Conservation (phyloP, 2,329 filamentous ascomycete genomes). For the Penicillium sclerotiorum region DNA sequence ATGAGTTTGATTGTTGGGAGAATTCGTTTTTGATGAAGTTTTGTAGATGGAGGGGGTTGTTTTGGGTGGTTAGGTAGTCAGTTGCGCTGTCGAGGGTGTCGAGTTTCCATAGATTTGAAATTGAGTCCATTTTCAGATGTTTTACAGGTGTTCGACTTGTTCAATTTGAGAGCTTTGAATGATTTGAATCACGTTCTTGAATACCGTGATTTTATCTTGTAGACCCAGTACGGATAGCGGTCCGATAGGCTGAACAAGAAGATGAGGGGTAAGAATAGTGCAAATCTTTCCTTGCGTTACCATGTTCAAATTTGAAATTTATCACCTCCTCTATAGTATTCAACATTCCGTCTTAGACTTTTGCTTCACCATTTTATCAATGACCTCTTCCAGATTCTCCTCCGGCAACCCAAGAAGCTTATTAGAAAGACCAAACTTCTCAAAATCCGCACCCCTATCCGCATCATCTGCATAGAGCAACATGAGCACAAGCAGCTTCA, state of each 20-base stretch:
- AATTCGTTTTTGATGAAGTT: background rate
- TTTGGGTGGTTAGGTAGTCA: background rate
- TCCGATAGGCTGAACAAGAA: background rate
- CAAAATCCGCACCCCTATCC: conserved; percentile 6
- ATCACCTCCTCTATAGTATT: too few species aligned
- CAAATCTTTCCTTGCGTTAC: too few species aligned
- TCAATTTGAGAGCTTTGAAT: too few species aligned
- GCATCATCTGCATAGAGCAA: background rate
- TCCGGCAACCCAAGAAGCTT: conserved; percentile 6
- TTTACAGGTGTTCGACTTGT: too few species aligned
- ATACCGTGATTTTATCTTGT: background rate
- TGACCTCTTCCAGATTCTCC: conserved; percentile 8
- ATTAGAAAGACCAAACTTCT: conserved; percentile 3
- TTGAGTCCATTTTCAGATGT: background rate
- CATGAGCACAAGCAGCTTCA: conserved; percentile 4
- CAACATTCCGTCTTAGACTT: too few species aligned
- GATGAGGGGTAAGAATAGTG: too few species aligned
- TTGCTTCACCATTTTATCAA: background rate
- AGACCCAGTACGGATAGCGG: background rate
- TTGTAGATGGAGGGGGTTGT: background rate
- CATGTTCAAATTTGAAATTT: too few species aligned
- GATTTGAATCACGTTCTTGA: too few species aligned
- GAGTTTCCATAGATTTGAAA: background rate
- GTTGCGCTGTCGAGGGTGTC: background rate
- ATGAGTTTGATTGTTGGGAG: background rate